These are phyloP conservation scores for Artemisia tridentata DNA, from an alignment of 129 eudicot genomes.

Conservation along the genomic window DNA sequence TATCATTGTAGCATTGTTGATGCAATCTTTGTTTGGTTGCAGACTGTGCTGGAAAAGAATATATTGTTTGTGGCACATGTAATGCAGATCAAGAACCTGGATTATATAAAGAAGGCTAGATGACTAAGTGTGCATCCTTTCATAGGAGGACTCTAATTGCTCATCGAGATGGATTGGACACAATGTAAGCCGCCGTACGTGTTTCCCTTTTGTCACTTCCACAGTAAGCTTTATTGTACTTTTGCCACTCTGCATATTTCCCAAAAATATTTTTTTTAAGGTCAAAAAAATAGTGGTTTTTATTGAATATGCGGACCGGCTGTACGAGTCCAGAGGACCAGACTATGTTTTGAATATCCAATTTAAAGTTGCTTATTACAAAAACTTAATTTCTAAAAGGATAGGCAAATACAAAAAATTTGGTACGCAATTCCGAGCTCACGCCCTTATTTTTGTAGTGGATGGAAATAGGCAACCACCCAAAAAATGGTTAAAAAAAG, in stretches of 20 bases:
- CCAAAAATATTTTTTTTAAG: too few species aligned
- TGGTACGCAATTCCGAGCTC: background rate
- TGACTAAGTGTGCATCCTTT: slow-evolving; percentile 70
- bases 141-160: slow-evolving; percentile 93
- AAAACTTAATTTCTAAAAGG: too few species aligned
- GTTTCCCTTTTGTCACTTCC: background rate
- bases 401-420: background rate
- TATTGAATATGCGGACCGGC: too few species aligned
- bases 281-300: too few species aligned
- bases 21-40: slow-evolving; percentile 11
- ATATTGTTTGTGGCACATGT: slow-evolving; percentile 60
- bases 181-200: slow-evolving; percentile 54
- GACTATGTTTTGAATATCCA: background rate
- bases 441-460: background rate
- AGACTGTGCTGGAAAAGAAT: slow-evolving; percentile 82
- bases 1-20: slow-evolving; percentile 11
- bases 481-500: background rate
- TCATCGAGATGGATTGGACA: slow-evolving; percentile 88
- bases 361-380: background rate
- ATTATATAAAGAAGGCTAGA: slow-evolving; percentile 60
- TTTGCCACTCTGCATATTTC: too few species aligned
- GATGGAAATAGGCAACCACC: background rate
- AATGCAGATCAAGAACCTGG: slow-evolving; percentile 73
- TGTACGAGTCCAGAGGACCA: too few species aligned
- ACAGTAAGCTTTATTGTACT: background rate